Base-by-base conservation (phyloP, 305 asterid species). In the Withania somnifera region DNA sequence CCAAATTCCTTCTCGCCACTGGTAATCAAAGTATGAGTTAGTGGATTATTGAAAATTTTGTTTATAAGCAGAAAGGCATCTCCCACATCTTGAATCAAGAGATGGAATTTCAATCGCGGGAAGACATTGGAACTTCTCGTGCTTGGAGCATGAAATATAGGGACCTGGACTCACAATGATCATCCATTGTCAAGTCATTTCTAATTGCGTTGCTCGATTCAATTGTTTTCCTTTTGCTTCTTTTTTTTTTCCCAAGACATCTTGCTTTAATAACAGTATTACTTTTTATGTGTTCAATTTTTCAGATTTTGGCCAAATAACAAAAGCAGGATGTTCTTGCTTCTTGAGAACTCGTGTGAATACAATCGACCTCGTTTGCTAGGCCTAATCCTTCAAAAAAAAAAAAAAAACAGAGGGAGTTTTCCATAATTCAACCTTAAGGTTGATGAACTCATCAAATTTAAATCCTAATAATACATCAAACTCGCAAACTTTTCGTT, bases 251-350 rank as follows among this genome's bases (percentile, higher is more conserved):
- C n/a, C n/a, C n/a, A n/a, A 45, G 15, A 24, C 60, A 2, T 73
- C 58, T 47, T 36, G n/a, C 38, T n/a, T 30, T 3, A 22, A 13
- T 5, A 56, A 11, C n/a, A n/a, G n/a, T n/a, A n/a, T 50, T 87
- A 22, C 20, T 38, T 14, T 51, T 20, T 66, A 0, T n/a, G 24
- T 19, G n/a, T 22, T 77, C 60, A 32, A 68, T 85, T 36, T n/a
- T 71, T 42, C 88, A 97, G 99, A 86, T 97, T 90, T 84, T 96
- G 99, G 98, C 98, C 99, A 42, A 97, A 97, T 79, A 94, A 94
- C 96, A 97, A 93, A 82, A 97, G 99, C 88, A 86, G 98, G 84
- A 97, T 97, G 99, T 94, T 94, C 91, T n/a, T n/a, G n/a, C 97
- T 97, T 82, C 98, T 97, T 58, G 98, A 97, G 84, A 97, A 97